Evolutionary conservation across 2,329 filamentous ascomycete genomes (phyloP).

Genomic region (Trichoderma guizhouense): DNA sequence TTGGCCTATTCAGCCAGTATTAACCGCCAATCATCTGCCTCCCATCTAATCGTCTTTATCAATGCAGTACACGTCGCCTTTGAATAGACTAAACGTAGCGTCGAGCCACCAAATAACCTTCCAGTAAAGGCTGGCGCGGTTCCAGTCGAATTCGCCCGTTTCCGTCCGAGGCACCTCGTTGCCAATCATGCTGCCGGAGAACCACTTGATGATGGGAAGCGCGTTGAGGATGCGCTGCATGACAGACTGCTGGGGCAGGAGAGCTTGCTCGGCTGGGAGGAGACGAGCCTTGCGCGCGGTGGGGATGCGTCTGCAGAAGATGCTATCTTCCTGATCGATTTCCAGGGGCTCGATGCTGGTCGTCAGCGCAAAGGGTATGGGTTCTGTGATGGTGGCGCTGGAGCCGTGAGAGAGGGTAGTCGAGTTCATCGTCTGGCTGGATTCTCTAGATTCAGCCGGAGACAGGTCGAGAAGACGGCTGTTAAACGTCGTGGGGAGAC

Average conservation of each 20-base stretch:
- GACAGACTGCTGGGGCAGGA: slow-evolving; percentile 65
- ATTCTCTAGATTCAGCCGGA: slow-evolving; percentile 46
- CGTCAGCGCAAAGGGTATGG: slow-evolving; percentile 18
- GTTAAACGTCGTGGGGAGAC: slow-evolving; percentile 36
- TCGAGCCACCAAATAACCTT: slow-evolving; percentile 63
- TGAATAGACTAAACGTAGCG: slow-evolving; percentile 55
- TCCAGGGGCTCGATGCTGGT: slow-evolving; percentile 30
- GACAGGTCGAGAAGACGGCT: slow-evolving; percentile 40
- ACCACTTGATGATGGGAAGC: slow-evolving; percentile 69
- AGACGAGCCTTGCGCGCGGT: slow-evolving; percentile 63
- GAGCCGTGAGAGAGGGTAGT: slow-evolving; percentile 48
- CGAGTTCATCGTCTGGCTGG: slow-evolving; percentile 57
- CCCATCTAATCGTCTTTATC: slow-evolving; percentile 55
- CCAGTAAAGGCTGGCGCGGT: slow-evolving; percentile 64
- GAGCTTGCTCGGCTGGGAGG: slow-evolving; percentile 65
- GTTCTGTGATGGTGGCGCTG: slow-evolving; percentile 44
- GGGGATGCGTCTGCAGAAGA: slow-evolving; percentile 62
- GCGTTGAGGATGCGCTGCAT: slow-evolving; percentile 61
- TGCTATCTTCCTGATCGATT: slow-evolving; percentile 34
- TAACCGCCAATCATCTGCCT: not conserved
- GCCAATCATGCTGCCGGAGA: slow-evolving; percentile 70
- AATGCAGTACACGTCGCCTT: slow-evolving; percentile 53
- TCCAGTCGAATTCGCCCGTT: slow-evolving; percentile 74
- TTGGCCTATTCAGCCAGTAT: not conserved
- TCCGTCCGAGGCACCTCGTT: slow-evolving; percentile 71